Evolutionary conservation across 2,329 filamentous ascomycete species (phyloP), one percentile per base, ranked within the genome.

Genomic region (Ceratocystis albifundus): DNA sequence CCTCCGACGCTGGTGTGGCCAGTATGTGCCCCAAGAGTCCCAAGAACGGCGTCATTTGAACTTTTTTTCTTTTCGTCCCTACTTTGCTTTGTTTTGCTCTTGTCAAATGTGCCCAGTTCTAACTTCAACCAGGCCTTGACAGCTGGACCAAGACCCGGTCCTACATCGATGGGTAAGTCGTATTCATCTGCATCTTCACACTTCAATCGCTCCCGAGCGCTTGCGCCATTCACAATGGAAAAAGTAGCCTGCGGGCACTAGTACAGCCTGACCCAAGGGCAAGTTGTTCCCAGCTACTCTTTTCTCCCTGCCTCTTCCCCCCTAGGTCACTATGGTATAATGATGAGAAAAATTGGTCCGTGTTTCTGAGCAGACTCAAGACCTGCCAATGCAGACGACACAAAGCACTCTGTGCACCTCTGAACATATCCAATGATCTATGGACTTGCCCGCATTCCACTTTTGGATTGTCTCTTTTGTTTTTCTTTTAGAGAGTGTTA

Each of bases 331-430:
- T n/a, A 15, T 62, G 69, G 61, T 66, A 69, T 69, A 41, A 62
- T 70, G 88, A 92, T 91, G 89, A 92, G 82, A 88, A 82, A 81
- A 81, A 86, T 92, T 92, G 88, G 89, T 93, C 89, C 89, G 88
- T 93, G 89, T 94, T 93, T 86, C 89, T 84, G 88, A 93, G 87
- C 86, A 86, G 88, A 84, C 83, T 90, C 89, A 93, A 93, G 88
- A 92, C 88, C 89, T 88, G 86, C 85, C 78, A 80, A 76, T 83
- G 88, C 89, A 90, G 83, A 89, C 89, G 78, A 77, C 80, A 81
- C 82, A 83, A 87, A 85, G 86, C 28, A 59, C 74, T 73, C 69
- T 74, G 80, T 87, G 88, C 87, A 89, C 76, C 82, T 89, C 88
- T 92, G 88, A 90, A 65, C 68, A 68, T 67, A 69, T 65, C 53